A percentile compares a stretch with the other conserved stretches of the same genome.
Evolutionary conservation across 805 yeast species (phyloP).

Genomic region (Barnettozyma sp.): DNA sequence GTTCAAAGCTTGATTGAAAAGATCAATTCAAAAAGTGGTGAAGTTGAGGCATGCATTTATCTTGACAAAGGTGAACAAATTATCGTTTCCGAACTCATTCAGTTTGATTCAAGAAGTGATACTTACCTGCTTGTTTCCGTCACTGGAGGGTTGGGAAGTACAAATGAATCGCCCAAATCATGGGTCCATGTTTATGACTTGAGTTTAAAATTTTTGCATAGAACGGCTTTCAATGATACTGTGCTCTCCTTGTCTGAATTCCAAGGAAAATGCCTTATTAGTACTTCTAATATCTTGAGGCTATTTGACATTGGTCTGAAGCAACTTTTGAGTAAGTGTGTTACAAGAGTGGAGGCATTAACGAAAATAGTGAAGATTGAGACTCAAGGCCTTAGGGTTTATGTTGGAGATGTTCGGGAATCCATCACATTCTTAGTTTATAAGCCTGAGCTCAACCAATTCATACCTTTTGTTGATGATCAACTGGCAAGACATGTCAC

Average conservation of each 20-base stretch:
- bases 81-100: constrained; percentile 12
- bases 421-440: constrained; percentile 55
- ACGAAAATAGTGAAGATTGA: constrained; percentile 47
- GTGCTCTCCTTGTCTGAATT: constrained; percentile 48
- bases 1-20: constrained; percentile 11
- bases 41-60: constrained; percentile 8
- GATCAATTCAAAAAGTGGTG: constrained; percentile 11
- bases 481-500: constrained; percentile 60
- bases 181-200: constrained; percentile 28
- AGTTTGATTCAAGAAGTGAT: constrained; percentile 23
- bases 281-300: constrained; percentile 44
- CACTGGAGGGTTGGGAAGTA: constrained; percentile 16
- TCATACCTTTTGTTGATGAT: constrained; percentile 68
- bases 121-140: constrained; percentile 43
- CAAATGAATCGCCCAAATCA: no score
- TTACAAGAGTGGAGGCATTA: constrained; percentile 37
- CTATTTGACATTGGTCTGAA: constrained; percentile 71
- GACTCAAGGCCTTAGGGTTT: constrained; percentile 51
- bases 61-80: constrained; percentile 12
- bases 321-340: constrained; percentile 67
- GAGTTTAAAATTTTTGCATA: constrained; percentile 47
- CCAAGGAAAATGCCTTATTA: constrained; percentile 55
- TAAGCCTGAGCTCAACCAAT: constrained; percentile 40
- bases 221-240: constrained; percentile 45
- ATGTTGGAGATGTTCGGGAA: constrained; percentile 64